Evolutionary conservation across 768 basidiomycete species (phyloP).

Genomic region (Calocybe cyanea): DNA sequence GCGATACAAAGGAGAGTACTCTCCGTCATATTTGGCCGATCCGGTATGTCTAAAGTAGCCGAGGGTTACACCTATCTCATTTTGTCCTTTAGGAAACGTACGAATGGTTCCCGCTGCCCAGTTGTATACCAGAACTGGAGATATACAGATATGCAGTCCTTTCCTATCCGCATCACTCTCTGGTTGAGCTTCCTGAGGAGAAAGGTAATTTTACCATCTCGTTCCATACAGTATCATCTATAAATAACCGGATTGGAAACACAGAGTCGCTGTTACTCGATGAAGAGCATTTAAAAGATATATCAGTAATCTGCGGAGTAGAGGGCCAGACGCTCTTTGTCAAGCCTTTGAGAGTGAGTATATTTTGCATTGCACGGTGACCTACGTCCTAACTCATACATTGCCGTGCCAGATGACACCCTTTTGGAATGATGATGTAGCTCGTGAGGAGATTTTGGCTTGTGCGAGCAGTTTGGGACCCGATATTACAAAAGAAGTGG

Average conservation of each 20-base stretch:
- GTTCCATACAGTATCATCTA: background rate
- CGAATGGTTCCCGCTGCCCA: conserved; percentile 66
- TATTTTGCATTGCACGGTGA: conserved; percentile 8
- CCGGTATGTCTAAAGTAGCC: conserved; percentile 49
- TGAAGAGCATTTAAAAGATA: conserved; percentile 11
- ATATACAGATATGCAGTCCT: conserved; percentile 67
- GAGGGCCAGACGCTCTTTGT: conserved; percentile 17
- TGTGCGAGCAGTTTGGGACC: conserved; percentile 14
- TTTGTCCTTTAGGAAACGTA: conserved; percentile 59
- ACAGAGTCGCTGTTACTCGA: conserved; percentile 3
- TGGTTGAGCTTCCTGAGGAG: conserved; percentile 26
- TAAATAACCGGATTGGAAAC: background rate
- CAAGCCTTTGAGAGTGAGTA: conserved; percentile 22
- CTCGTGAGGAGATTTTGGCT: conserved; percentile 7
- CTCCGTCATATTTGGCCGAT: conserved; percentile 84
- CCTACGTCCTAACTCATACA: background rate
- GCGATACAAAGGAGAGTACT: conserved; percentile 93
- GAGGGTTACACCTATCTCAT: background rate
- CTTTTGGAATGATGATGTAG: conserved; percentile 10
- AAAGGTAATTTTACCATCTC: conserved; percentile 12
- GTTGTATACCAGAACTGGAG: conserved; percentile 60
- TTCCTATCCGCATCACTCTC: conserved; percentile 57
- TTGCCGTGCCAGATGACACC: conserved; percentile 7
- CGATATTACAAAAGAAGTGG: conserved; percentile 11
- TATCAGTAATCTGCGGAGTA: conserved; percentile 13